Base-by-base conservation (phyloP, 805 yeast genomes). In the Candida multigemmis region DNA sequence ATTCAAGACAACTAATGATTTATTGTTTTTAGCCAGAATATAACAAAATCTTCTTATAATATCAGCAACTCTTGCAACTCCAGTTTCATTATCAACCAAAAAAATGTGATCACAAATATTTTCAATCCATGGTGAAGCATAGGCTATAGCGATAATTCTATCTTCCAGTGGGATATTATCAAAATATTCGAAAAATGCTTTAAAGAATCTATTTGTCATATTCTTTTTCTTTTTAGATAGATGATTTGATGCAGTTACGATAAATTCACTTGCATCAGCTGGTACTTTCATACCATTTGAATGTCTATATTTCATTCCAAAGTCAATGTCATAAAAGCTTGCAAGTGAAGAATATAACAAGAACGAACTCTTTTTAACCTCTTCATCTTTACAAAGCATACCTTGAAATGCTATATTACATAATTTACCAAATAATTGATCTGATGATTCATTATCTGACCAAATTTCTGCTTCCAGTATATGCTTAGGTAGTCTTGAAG, bases 71-170 rank as follows among this genome's bases (percentile, higher is more conserved):
- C 69, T 60, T 27, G 71, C 78, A 2, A 71, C 64, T 0, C 93
- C 91, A 31, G 56, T 60, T 16, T 65, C 68, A 15, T 71, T 74
- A 38, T 69, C 73, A 11, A 58, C 60, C 22, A 66, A 40, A 41
- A 62, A 77, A 6, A 82, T 75, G 37, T 72, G 50, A 9, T 62
- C 59, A 44, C 74, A 71, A 14, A 83, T 59, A 39, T 83, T 79
- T 14, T 67, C 67, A 10, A 80, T 61, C 94, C 94, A 85, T 2
- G 91, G 87, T 0, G 80, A 59, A 7, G 76, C 55, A 41, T 74
- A 75, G 27, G 67, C 42, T 12, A 61, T 60, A 1, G 73, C 65
- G 30, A 65, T 53, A n/a, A 60, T 38, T 25, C 59, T 44, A 21
- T 56, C 57, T 6, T 47, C 55, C 0, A 28, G 32, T 0, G 56